Base-by-base conservation (phyloP, 202 grass and related monocot species). In the Setaria italica region DNA sequence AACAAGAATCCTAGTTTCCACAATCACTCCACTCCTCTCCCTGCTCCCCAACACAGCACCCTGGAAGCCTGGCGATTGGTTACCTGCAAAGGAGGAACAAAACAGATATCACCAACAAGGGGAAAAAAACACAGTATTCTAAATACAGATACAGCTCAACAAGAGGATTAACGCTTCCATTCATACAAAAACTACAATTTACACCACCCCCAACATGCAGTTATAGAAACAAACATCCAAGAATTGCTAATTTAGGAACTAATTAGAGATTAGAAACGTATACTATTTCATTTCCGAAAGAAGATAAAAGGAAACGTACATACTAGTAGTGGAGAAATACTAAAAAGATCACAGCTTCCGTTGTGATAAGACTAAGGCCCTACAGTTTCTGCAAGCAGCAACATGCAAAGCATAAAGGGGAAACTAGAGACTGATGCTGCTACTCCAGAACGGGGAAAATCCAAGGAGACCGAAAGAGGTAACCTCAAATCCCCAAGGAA, bases 51-150 rank as follows among this genome's bases (percentile, higher is more conserved):
- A 51, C 67, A 67, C 65, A 37, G 68, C 9, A 74, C 30, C 63
- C 71, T 25, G 12, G 21, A 71, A 67, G 70, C 41, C 16, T 57
- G 19, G 51, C 5, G 34, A 6, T 21, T 56, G 17, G 20, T 81
- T 82, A 67, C 72, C 89, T 88, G 85, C 50, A 65, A 35, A 51
- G 33, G 59, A 45, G 7, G 66, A 67, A 73, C 10, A 67, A 4
- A 82, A 42, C 15, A 35, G 14, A 72, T 49, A 11, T 88, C 37
- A 77, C n/a, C 76, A 72, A 49, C 49, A 53, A 43, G 53, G 53
- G 68, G 41, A 25, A 25, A 25, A n/a, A 29, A 35, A 63, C 47
- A 11, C 48, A 50, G 48, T 35, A 2, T 17, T 32, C 5, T 30
- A 42, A 3, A 67, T 42, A 65, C 12, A 9, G 16, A 9, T 9